Evolutionary conservation across 768 basidiomycete genomes (phyloP).

Genomic region (Mycena pura): DNA sequence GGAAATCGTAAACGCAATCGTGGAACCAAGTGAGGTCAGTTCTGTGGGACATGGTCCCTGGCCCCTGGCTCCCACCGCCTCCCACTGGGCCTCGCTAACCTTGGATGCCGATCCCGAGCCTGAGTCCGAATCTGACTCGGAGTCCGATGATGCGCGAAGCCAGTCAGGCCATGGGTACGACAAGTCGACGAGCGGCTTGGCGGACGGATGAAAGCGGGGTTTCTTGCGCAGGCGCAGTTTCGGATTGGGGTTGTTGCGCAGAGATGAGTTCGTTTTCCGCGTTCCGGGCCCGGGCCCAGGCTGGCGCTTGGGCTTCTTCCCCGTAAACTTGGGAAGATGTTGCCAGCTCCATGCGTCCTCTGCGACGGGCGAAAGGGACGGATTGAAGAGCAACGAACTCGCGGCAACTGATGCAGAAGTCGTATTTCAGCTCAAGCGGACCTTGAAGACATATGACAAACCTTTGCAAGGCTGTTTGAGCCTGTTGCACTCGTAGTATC

Average conservation of each 20-base stretch:
- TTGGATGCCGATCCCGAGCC: no score
- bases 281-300: background rate
- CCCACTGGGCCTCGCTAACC: no score
- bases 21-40: no score
- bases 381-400: background rate
- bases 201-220: conserved; percentile 9
- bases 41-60: no score
- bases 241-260: conserved; percentile 1
- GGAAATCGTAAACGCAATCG: no score
- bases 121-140: background rate
- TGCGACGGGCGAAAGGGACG: conserved; percentile 5
- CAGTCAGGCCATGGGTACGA: conserved; percentile 22
- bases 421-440: background rate
- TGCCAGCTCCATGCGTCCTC: conserved; percentile 25
- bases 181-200: conserved; percentile 15
- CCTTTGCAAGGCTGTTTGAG: background rate
- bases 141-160: background rate
- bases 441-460: background rate
- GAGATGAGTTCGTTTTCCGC: conserved; percentile 5
- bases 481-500: conserved; percentile 15
- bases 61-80: no score
- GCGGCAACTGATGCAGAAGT: background rate
- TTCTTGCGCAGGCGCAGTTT: conserved; percentile 22
- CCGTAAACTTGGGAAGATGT: conserved; percentile 15
- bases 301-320: background rate